Base-by-base conservation (phyloP, 2,329 filamentous ascomycete species). In the Lachnellula occidentalis region DNA sequence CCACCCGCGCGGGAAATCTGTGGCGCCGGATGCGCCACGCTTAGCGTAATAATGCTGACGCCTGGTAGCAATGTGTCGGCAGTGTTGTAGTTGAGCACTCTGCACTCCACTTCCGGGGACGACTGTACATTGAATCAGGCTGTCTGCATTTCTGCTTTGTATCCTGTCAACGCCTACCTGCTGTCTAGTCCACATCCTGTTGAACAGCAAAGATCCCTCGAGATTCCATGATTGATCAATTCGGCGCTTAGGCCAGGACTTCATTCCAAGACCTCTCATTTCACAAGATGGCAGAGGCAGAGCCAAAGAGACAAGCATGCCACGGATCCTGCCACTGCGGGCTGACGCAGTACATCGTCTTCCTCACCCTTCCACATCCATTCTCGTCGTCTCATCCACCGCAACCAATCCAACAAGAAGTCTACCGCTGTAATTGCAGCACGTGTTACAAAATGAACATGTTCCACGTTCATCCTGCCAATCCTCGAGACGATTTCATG, bases 321-420 rank as follows among this genome's bases (percentile, higher is more conserved):
- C 55, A 46, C 52, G 75, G 75, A 39, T 76, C 73, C 15, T 77
- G 75, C 61, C 75, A 76, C 61, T 78, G 75, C 65, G 73, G 73
- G 49, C 56, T 63, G 31, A 70, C 71, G n/a, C 66, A 70, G 53
- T 78, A 76, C 59, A 66, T 74, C 54, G 61, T 73, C 61, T 71
- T 69, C 49, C 68, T 78, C 46, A 71, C 66, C n/a, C 66, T 77
- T 19, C 74, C 75, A 53, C 56, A 58, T 53, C 56, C 53, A 60
- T 58, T 55, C 53, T 58, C 56, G 46, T 55, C 56, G 41, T 58
- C 56, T 51, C 24, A 55, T 49, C 58, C 55, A 41, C 54, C 57
- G 48, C 55, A 53, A 2, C 48, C 48, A 34, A 55, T 11, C 42
- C 34, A 48, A 51, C 55, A 57, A 51, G 52, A 56, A 51, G n/a